Evolutionary conservation across 1,284 basidiomycete species (phyloP), one percentile per base, ranked within the genome.

Genomic region (Tilletia caries): DNA sequence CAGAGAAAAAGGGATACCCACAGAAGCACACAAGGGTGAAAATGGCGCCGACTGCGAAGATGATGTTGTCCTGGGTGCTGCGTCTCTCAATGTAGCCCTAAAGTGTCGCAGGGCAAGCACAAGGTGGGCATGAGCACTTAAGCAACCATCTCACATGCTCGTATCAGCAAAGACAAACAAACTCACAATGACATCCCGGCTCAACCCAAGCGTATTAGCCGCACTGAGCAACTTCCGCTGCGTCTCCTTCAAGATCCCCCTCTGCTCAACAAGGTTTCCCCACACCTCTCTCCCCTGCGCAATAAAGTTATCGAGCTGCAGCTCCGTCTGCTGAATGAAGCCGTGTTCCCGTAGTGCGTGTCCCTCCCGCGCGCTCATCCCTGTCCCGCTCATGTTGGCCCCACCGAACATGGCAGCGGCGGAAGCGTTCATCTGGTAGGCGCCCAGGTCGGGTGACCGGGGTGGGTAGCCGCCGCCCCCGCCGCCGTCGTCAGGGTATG

Each of bases 261-360:
- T 68, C 66, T 83, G 81, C 69, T 83, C 81, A n/a, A 76, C 75
- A 18, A 83, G 68, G 58, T 82, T 83, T n/a, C 76, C 77, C 62
- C 80, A 78, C 46, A 81, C 78, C 37, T 80, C 79, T 37, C 77
- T 74, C 0, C 81, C 81, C 48, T 83, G 81, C 1, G 81, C 76
- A 41, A 83, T 82, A 58, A 83, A 82, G 10, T 75, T 73, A 44
- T 83, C 81, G 52, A 83, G 68, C 67, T 83, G 81, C 1, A 69
- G 66, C 64, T 83, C 81, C 1, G 81, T 82, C 50, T 80, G 73
- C 52, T 80, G 75, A 52, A 83, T 80, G 66, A 83, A 83, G 20
- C 74, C 73, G 66, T 83, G 81, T 68, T 83, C 81, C 5, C 80
- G 70, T 66, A 83, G 70, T 32, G 81, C 81, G 62, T 81, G 79